Evolutionary conservation across 2,329 filamentous ascomycete species (phyloP).

Genomic region (Neoarthrinium moseri): DNA sequence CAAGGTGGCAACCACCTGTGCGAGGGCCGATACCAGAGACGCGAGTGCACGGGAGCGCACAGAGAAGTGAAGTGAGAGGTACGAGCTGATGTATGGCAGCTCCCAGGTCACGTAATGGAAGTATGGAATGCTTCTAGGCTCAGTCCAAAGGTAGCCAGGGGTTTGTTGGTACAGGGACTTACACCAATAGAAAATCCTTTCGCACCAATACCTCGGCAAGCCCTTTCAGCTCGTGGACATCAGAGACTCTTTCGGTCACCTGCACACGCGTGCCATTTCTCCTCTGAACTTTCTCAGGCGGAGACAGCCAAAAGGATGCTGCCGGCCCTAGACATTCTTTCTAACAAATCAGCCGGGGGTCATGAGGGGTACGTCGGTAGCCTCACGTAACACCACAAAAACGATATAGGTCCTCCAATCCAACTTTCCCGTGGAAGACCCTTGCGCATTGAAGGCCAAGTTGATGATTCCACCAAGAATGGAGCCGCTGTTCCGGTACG

Average conservation of each 20-base stretch:
- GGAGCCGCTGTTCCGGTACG: constrained; percentile 16
- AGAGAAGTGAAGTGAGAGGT: constrained; percentile 20
- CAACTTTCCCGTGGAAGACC: constrained; percentile 19
- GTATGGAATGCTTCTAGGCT: constrained; percentile 14
- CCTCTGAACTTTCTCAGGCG: constrained; percentile 6
- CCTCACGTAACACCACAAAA: constrained; percentile 23
- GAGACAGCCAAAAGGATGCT: neutral
- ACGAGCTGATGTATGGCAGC: constrained; percentile 16
- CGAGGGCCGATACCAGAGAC: constrained; percentile 22
- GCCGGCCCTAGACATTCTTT: constrained; percentile 1
- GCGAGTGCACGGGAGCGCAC: constrained; percentile 18
- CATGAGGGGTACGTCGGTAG: neutral
- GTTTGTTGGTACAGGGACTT: neutral
- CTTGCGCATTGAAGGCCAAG: constrained; percentile 18
- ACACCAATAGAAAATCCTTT: constrained; percentile 5
- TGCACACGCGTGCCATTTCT: constrained; percentile 11
- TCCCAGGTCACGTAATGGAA: constrained; percentile 21
- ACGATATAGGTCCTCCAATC: constrained; percentile 25
- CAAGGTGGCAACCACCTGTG: constrained; percentile 20
- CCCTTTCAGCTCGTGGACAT: constrained; percentile 12
- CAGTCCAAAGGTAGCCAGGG: neutral
- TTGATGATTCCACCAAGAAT: constrained; percentile 16
- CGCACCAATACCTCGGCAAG: constrained; percentile 3
- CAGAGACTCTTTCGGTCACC: constrained; percentile 8
- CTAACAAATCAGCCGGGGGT: neutral